Percentiles rank a stretch among this genome's conserved stretches.
Evolutionary conservation across 2,329 filamentous ascomycete genomes (phyloP).

Genomic region (Hypoxylon sp.): DNA sequence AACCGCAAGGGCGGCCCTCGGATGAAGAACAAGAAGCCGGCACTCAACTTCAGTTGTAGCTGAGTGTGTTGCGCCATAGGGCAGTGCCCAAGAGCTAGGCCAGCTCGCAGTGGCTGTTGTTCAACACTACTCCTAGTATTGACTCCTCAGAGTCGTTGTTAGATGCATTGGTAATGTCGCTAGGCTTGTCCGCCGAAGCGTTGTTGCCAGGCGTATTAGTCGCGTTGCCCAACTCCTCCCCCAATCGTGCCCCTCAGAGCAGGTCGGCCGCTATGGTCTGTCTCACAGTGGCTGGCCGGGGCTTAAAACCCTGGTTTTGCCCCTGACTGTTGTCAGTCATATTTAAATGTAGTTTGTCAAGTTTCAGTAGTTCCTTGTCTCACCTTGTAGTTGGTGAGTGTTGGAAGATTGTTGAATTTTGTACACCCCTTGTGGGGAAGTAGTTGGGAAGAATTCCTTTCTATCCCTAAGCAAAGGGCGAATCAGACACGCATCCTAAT

Average conservation of each 20-base stretch:
- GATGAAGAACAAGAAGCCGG: not conserved
- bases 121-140: not conserved
- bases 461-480: not conserved
- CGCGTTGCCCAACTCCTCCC: not conserved
- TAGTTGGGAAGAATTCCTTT: not conserved
- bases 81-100: not conserved
- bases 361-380: not conserved
- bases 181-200: not conserved
- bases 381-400: not conserved
- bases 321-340: not conserved
- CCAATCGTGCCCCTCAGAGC: too few species aligned
- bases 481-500: not conserved
- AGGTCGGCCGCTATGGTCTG: not conserved
- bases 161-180: not conserved
- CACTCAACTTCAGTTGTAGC: not conserved
- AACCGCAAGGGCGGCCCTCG: not conserved
- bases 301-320: too few species aligned
- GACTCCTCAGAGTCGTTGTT: not conserved
- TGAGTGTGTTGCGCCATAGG: not conserved
- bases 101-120: not conserved
- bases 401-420: not conserved
- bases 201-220: not conserved
- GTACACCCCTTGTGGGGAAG: not conserved
- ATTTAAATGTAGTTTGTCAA: not conserved
- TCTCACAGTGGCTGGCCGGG: not conserved